Evolutionary conservation across 331 rosid species (phyloP).

Genomic region (Erythrophleum ivorense): DNA sequence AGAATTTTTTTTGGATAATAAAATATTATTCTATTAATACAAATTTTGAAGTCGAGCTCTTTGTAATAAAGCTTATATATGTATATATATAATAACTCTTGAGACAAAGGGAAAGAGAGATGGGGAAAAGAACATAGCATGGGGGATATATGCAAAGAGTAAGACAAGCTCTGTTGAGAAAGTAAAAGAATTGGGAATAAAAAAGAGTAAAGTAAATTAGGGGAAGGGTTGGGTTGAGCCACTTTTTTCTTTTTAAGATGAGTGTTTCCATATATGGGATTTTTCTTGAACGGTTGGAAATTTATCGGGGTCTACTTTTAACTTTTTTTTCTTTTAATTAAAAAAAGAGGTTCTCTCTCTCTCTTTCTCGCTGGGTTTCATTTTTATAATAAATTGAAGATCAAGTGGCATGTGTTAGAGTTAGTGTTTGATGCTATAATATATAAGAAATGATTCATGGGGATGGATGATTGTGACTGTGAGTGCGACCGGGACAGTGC

Average conservation of each 20-base stretch:
- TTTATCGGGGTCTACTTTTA: constrained; percentile 12
- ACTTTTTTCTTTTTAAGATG: constrained; percentile 21
- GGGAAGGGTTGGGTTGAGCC: constrained; percentile 21
- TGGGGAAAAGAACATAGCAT: background rate
- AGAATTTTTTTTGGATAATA: too few relatives aligned
- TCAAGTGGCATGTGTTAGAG: background rate
- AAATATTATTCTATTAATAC: too few relatives aligned
- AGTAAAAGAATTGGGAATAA: constrained; percentile 34
- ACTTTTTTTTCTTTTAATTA: background rate
- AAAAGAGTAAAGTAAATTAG: constrained; percentile 31
- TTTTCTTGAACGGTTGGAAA: constrained; percentile 48
- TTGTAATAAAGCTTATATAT: too few relatives aligned
- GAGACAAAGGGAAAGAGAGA: constrained; percentile 9
- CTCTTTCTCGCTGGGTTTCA: background rate
- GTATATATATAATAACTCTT: too few relatives aligned
- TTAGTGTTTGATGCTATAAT: constrained; percentile 22
- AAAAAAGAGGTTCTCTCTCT: background rate
- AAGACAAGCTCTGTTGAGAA: constrained; percentile 31
- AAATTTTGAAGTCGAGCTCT: too few relatives aligned
- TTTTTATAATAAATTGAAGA: background rate
- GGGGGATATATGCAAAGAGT: background rate
- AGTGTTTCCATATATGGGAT: constrained; percentile 50
- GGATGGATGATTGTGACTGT: constrained; percentile 40
- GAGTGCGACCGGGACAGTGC: constrained; percentile 29
- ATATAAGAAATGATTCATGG: background rate